Base-by-base conservation (phyloP, 179 eudicot genomes). In the Corrigiola litoralis region DNA sequence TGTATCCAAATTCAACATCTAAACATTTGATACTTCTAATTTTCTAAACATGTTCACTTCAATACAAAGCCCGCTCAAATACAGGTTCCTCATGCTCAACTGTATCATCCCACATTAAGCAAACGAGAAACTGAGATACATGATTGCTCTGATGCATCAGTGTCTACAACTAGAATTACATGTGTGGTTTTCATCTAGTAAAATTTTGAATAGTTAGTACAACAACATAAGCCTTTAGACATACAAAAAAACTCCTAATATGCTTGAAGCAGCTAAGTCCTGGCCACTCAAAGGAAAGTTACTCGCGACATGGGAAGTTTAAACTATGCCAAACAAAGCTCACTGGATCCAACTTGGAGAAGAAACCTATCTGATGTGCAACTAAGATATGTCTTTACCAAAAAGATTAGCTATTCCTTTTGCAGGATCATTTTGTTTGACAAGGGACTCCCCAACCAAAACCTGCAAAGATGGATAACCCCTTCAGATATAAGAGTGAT, bases 371-470 rank as follows among this genome's bases (percentile, higher is more conserved):
- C n/a, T 12, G 55, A 38, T 23, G 46, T 28, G 2, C 32, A 11
- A 16, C 38, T 51, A 20, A 21, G 92, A 81, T 54, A 94, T 84
- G 67, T 90, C 91, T 80, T 79, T 87, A 24, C 97, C 99, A 21
- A 85, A 94, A 47, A 94, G 97, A 57, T 70, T 78, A 23, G 89
- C 47, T 17, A 90, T 90, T 68, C 87, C 99, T 68, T 61, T 63
- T 17, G 83, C 66, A 0, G 97, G 99, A 58, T 94, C 87, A 14
- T 57, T 57, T 72, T 90, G 84, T 69, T 84, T 94, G 54, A 94
- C 97, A 44, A 94, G 69, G n/a, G 98, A 94, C 72, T 94, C 99
- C 48, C 99, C 99, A 20, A 94, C 99, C 82, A 94, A 69, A 48
- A 94, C 95, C 99, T 91, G 86, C 78, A 77, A 65, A 25, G 14